phyloP scores from a whole-genome alignment of 2,329 filamentous ascomycete species.

The Alternaria postmessia region DNA sequence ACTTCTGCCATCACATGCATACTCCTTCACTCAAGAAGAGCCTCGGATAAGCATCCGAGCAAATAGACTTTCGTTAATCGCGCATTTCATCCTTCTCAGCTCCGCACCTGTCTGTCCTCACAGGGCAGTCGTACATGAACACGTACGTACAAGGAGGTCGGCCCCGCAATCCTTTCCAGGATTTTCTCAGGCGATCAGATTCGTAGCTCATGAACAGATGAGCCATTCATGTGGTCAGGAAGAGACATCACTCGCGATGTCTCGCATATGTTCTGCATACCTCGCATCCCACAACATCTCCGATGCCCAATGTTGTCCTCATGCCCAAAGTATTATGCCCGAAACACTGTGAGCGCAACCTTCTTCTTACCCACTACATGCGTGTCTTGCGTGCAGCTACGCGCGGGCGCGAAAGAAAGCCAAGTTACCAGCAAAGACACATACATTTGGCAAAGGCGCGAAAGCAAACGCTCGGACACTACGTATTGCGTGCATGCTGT shows the following conservation, averaged over 20 bases:
- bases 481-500: slow-evolving; percentile 17
- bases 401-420: neutral
- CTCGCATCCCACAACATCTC: neutral
- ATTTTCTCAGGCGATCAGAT: neutral
- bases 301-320: neutral
- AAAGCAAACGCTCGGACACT: slow-evolving; percentile 6
- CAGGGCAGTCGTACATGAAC: slow-evolving; percentile 5
- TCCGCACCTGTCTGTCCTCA: neutral
- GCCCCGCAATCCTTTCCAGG: slow-evolving; percentile 3
- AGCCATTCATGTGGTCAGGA: neutral
- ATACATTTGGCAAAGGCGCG: neutral
- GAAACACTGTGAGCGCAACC: neutral
- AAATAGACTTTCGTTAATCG: slow-evolving; percentile 1
- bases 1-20: slow-evolving; percentile 1
- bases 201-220: neutral
- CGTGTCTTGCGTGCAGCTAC: neutral
- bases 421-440: neutral
- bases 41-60: slow-evolving; percentile 3
- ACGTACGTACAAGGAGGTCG: slow-evolving; percentile 3
- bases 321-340: neutral
- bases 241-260: slow-evolving; percentile 1
- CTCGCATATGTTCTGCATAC: slow-evolving; percentile 9
- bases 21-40: neutral
- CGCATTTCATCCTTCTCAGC: slow-evolving; percentile 2
- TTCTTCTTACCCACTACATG: slow-evolving; percentile 4